phyloP scores from a whole-genome alignment of 2,329 filamentous ascomycete genomes.

The Trichoderma sp. region DNA sequence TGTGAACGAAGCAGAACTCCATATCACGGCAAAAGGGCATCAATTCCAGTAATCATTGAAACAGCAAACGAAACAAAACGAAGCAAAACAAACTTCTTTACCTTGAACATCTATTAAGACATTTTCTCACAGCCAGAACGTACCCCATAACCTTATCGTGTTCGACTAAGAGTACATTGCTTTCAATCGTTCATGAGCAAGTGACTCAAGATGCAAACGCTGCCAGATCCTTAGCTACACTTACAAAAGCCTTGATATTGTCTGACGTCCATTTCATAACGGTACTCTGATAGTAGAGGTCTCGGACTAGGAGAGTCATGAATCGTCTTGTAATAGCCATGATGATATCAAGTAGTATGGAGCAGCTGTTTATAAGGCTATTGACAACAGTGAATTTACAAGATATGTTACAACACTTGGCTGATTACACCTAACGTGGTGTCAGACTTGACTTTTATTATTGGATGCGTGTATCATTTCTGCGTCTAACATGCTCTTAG shows the following conservation, averaged over 20 bases:
- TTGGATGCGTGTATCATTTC: not conserved
- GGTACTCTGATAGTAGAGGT: constrained; percentile 69
- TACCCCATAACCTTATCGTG: no score
- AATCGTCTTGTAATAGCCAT: not conserved
- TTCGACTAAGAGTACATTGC: no score
- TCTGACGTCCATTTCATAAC: constrained; percentile 64
- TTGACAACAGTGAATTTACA: not conserved
- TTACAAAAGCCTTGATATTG: no score
- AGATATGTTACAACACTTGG: not conserved
- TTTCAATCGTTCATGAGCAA: no score
- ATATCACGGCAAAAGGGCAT: not conserved
- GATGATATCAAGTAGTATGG: not conserved
- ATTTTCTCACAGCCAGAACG: not conserved
- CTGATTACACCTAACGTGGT: not conserved
- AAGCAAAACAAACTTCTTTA: no score
- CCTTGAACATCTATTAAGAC: not conserved
- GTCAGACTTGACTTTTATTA: not conserved
- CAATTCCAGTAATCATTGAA: not conserved
- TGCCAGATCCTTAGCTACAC: no score
- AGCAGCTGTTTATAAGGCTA: not conserved
- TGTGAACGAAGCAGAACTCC: not conserved
- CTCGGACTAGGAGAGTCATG: no score
- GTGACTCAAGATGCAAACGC: no score
- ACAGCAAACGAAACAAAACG: not conserved
- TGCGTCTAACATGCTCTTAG: not conserved